Percentiles rank a stretch among this genome's conserved stretches.
Evolutionary conservation across 768 basidiomycete genomes (phyloP).

Genomic region (Tremella fuciformis): DNA sequence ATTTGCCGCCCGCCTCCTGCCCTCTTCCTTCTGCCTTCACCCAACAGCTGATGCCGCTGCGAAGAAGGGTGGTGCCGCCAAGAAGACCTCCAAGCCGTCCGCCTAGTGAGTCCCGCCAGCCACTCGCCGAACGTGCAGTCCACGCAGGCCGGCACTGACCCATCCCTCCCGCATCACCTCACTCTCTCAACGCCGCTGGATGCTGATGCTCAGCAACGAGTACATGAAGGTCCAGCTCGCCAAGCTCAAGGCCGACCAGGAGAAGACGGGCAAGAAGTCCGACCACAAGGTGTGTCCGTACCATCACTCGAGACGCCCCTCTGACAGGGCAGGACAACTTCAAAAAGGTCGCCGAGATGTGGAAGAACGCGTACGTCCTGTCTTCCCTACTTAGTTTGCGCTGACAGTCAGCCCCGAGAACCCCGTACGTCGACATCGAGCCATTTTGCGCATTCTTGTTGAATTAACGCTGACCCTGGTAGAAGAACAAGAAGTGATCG

Average conservation of each 20-base stretch:
- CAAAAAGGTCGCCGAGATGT: constrained; percentile 43
- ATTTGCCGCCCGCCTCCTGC: neutral
- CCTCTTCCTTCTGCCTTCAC: constrained; percentile 7
- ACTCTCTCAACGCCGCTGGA: neutral
- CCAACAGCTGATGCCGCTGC: constrained; percentile 20
- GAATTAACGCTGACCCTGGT: constrained; percentile 4
- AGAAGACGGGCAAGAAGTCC: constrained; percentile 42
- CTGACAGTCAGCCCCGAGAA: constrained; percentile 42
- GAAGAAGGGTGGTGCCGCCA: constrained; percentile 28
- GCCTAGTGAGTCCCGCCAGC: constrained; percentile 35
- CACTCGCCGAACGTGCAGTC: neutral
- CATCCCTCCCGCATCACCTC: constrained; percentile 9
- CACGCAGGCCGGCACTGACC: no score
- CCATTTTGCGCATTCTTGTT: neutral
- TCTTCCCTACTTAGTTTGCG: neutral
- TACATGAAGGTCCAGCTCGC: constrained; percentile 50
- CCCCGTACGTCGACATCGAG: constrained; percentile 33
- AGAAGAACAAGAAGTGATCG: constrained; percentile 45
- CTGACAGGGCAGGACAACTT: constrained; percentile 37
- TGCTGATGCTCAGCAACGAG: constrained; percentile 36
- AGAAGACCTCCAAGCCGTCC: constrained; percentile 35
- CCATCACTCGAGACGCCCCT: neutral
- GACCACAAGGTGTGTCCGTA: constrained; percentile 37
- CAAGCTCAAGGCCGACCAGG: constrained; percentile 47
- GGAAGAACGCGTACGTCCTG: constrained; percentile 42